A percentile compares a stretch with the other conserved stretches of the same genome.
Conservation (phyloP, 2,329 filamentous ascomycete species). For the Pseudohalonectria lignicola region DNA sequence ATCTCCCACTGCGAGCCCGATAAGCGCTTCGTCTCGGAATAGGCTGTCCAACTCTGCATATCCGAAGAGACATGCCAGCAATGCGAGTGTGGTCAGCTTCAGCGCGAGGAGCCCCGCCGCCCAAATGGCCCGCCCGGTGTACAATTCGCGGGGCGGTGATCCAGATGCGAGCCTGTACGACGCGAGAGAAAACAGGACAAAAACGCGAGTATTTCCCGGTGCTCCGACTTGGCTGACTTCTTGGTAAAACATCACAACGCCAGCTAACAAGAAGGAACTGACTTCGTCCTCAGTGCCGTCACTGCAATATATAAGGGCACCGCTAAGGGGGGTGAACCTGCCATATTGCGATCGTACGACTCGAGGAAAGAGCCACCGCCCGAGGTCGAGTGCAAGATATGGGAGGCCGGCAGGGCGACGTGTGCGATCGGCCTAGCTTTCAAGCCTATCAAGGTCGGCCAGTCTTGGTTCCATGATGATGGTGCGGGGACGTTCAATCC, state of each 20-base stretch:
- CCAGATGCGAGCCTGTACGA: constrained; percentile 85
- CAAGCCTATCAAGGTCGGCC: constrained; percentile 89
- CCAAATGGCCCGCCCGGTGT: constrained; percentile 41
- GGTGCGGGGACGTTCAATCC: constrained; percentile 89
- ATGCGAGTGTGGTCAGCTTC: constrained; percentile 74
- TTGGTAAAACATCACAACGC: constrained; percentile 6
- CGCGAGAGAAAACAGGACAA: constrained; percentile 71
- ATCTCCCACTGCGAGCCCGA: constrained; percentile 24
- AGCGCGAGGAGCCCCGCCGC: constrained; percentile 53
- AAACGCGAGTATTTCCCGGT: constrained; percentile 54
- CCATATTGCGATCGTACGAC: constrained; percentile 84
- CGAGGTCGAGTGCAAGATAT: constrained; percentile 90
- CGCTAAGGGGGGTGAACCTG: constrained; percentile 52
- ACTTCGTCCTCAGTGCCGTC: constrained; percentile 52
- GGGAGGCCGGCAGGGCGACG: constrained; percentile 94
- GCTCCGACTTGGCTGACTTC: neutral
- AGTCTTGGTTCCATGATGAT: constrained; percentile 89
- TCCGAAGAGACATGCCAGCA: constrained; percentile 58
- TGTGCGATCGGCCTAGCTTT: constrained; percentile 85
- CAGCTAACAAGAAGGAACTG: neutral
- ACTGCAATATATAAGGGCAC: constrained; percentile 87
- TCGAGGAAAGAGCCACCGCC: constrained; percentile 83
- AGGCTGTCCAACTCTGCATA: neutral
- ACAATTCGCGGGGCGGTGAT: constrained; percentile 59
- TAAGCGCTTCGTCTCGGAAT: constrained; percentile 18